Conservation (phyloP, 495 filamentous ascomycete species). For the Neurospora sp. region DNA sequence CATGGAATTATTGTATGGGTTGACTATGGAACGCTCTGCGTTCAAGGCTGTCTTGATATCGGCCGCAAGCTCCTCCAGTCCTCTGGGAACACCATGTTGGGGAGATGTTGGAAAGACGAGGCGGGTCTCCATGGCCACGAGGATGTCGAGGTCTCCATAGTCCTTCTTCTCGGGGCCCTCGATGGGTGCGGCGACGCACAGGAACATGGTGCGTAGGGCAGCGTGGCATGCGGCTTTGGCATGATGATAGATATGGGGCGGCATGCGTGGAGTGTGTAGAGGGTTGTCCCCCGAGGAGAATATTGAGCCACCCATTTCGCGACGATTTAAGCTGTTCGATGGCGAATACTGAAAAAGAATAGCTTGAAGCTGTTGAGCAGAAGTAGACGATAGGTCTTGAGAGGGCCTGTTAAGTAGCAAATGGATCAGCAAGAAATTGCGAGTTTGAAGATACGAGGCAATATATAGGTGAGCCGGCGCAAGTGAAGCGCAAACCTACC, state of each 20-base stretch:
- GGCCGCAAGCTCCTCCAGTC: slow-evolving; percentile 3
- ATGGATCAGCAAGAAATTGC: background rate
- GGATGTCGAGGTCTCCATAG: slow-evolving; percentile 52
- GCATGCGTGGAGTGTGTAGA: slow-evolving; percentile 50
- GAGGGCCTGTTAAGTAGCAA: background rate
- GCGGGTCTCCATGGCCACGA: slow-evolving; percentile 33
- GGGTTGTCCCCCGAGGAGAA: slow-evolving; percentile 35
- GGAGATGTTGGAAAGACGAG: slow-evolving; percentile 9
- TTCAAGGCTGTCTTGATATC: slow-evolving; percentile 18
- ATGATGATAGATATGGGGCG: slow-evolving; percentile 33
- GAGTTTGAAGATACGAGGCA: background rate
- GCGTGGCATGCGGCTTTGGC: slow-evolving; percentile 29
- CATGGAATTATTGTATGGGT: slow-evolving; percentile 13
- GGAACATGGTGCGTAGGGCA: slow-evolving; percentile 36
- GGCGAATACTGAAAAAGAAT: background rate
- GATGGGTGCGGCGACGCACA: slow-evolving; percentile 37
- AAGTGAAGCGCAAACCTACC: background rate
- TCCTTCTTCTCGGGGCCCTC: slow-evolving; percentile 45
- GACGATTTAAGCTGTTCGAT: background rate
- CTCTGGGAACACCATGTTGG: background rate
- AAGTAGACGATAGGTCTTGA: background rate
- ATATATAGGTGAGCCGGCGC: background rate
- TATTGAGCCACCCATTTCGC: slow-evolving; percentile 47
- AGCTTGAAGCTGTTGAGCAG: background rate
- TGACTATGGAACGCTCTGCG: slow-evolving; percentile 19